Evolutionary conservation across 208 protist species (phyloP), one percentile per base, ranked within the genome.

Genomic region (Wallacemonas rigidus): DNA sequence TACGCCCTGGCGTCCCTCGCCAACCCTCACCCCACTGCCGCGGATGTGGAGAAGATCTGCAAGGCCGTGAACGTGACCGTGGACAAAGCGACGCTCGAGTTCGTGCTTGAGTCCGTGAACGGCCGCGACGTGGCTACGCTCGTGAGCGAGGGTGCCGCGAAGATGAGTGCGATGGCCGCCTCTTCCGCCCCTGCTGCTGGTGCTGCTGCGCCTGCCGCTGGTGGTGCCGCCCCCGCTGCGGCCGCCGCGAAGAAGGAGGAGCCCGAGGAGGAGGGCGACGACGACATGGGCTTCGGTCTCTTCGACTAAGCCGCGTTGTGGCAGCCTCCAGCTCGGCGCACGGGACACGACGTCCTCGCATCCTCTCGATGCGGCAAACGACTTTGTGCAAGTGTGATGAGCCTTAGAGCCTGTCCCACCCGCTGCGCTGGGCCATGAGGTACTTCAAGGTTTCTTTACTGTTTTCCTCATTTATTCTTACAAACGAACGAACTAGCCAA

Each of bases 251-350:
- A 85, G 79, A 80, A 92, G 79, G 83, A 89, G 72, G 71, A 89
- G 81, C 40, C 57, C 17, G 89, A 91, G 75, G 89, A 96, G 83
- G 89, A 95, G 83, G 90, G 88, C 55, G 91, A 95, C 76, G 89
- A 94, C 79, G 89, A 94, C 63, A 95, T 94, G 85, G 90, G 89
- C 78, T 93, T 97, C 64, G 93, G 91, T 83, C 87, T 96, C 47
- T 95, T 95, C 77, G 89, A 95, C 82, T 95, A 92, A 86, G 64
- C 40, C 47, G 56, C 40, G 9, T 50, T 0, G 6, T 6, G 6
- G 45, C 8, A 50, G 8, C 45, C 8, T 50, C 45, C 8, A 14
- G 6, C 8, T 50, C 45, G 26, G 14, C 47, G 47, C 51, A 56
- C 51, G 8, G 14, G 15, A 6, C 26, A 5, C 17, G n/a, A 4